phyloP scores from a whole-genome alignment of 257 asterid species.

The Solanum peruvianum region DNA sequence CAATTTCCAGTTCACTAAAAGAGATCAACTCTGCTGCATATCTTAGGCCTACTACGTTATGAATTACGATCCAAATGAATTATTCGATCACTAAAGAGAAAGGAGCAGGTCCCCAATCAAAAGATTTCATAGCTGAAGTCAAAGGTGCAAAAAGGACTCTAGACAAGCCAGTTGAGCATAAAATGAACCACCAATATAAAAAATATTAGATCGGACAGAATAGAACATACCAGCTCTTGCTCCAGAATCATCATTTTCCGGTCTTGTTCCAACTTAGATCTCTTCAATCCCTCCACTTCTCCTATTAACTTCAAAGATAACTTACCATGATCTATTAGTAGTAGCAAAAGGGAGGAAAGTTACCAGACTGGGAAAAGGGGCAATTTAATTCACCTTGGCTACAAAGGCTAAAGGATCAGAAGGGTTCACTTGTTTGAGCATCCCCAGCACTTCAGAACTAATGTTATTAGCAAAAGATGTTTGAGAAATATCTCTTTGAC shows the following conservation, averaged over 20 bases:
- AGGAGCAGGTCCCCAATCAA: not conserved
- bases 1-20: not conserved
- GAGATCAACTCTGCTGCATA: not conserved
- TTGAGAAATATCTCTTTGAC: conserved; percentile 4
- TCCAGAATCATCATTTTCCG: conserved; percentile 31
- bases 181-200: not conserved
- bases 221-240: conserved; percentile 41
- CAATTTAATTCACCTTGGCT: conserved; percentile 20
- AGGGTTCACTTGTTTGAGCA: not conserved
- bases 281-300: conserved; percentile 37
- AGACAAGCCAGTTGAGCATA: not conserved
- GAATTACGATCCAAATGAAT: not conserved
- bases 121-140: not conserved
- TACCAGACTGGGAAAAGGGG: not conserved
- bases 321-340: not conserved
- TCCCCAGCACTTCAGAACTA: not conserved
- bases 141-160: not conserved
- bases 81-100: not conserved
- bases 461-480: not conserved
- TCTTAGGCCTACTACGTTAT: not conserved
- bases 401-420: conserved; percentile 12
- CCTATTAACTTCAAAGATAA: conserved; percentile 25
- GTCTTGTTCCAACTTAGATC: conserved; percentile 22
- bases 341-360: not conserved
- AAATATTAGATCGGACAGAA: not conserved